Percentiles rank a stretch among this genome's conserved stretches.
Conservation (phyloP, 2,329 filamentous ascomycete genomes). For the Colletotrichum lindemuthianum region DNA sequence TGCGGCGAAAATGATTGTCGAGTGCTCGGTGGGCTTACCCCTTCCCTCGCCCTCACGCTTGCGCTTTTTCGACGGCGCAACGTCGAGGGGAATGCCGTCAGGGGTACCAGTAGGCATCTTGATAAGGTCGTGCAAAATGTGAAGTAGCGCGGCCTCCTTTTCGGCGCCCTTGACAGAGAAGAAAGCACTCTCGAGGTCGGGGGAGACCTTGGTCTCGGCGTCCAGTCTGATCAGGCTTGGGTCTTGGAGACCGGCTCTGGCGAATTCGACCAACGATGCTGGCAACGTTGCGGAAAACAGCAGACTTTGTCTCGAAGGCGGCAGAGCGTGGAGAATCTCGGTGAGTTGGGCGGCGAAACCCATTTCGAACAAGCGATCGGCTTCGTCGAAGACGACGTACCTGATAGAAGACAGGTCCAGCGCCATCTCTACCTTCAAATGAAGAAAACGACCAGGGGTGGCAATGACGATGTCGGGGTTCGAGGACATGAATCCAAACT, state of each 20-base stretch:
- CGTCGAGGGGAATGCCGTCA: conserved; percentile 58
- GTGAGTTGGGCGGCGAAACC: conserved; percentile 93
- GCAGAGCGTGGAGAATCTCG: conserved; percentile 91
- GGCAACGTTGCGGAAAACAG: conserved; percentile 96
- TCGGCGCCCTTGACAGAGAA: conserved; percentile 93
- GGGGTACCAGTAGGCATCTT: conserved; percentile 81
- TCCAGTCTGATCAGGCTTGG: conserved; percentile 91
- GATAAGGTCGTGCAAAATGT: conserved; percentile 91
- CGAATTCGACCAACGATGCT: conserved; percentile 95
- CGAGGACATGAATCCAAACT: conserved; percentile 89
- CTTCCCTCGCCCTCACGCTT: conserved; percentile 70
- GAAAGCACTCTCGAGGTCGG: conserved; percentile 94
- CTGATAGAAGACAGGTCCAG: conserved; percentile 89
- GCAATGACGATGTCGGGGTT: conserved; percentile 99
- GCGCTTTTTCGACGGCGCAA: conserved; percentile 72
- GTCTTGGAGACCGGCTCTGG: conserved; percentile 90
- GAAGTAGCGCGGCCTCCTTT: conserved; percentile 91
- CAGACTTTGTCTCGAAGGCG: conserved; percentile 85
- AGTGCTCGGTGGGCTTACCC: conserved; percentile 85
- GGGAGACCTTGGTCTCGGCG: conserved; percentile 94
- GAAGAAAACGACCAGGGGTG: conserved; percentile 94
- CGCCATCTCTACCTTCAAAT: conserved; percentile 96
- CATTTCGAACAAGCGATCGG: conserved; percentile 98
- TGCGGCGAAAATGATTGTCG: conserved; percentile 93
- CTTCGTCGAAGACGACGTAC: conserved; percentile 98